Conservation (phyloP, 176 grass and related monocot genomes). For the Thalia dealbata region DNA sequence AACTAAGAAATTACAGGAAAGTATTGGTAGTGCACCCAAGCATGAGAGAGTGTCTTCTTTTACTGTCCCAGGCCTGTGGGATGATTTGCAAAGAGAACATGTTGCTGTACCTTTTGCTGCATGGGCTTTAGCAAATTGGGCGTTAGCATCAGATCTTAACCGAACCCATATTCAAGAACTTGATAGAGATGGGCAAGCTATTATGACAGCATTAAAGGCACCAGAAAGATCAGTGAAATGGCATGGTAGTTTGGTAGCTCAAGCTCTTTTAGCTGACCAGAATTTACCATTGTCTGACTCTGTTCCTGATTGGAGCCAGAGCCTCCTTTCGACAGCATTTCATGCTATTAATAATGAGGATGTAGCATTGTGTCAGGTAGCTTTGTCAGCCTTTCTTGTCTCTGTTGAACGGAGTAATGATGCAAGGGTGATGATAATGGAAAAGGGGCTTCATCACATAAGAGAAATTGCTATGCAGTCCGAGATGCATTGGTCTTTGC, state of each 20-base stretch:
- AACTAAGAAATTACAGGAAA: slow-evolving; percentile 20
- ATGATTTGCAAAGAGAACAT: slow-evolving; percentile 94
- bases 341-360: slow-evolving; percentile 67
- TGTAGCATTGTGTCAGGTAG: slow-evolving; percentile 59
- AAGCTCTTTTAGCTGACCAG: slow-evolving; percentile 61
- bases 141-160: slow-evolving; percentile 72
- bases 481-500: slow-evolving; percentile 63
- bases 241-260: slow-evolving; percentile 81
- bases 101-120: slow-evolving; percentile 97
- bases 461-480: slow-evolving; percentile 71
- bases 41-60: slow-evolving; percentile 31
- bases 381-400: slow-evolving; percentile 76
- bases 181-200: slow-evolving; percentile 66
- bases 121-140: slow-evolving; percentile 97
- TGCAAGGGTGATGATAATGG: slow-evolving; percentile 63
- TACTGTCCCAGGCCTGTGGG: slow-evolving; percentile 77
- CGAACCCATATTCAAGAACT: slow-evolving; percentile 83
- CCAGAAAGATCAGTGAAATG: slow-evolving; percentile 93
- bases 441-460: slow-evolving; percentile 76
- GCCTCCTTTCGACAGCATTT: slow-evolving; percentile 91
- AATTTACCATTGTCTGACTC: slow-evolving; percentile 54
- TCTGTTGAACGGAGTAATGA: slow-evolving; percentile 70
- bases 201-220: slow-evolving; percentile 69
- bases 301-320: slow-evolving; percentile 73
- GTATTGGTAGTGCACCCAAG: slow-evolving; percentile 22